Evolutionary conservation across 352 stramenopile genomes (phyloP), one percentile per base, ranked within the genome.

Genomic region (Pythium folliculosum): DNA sequence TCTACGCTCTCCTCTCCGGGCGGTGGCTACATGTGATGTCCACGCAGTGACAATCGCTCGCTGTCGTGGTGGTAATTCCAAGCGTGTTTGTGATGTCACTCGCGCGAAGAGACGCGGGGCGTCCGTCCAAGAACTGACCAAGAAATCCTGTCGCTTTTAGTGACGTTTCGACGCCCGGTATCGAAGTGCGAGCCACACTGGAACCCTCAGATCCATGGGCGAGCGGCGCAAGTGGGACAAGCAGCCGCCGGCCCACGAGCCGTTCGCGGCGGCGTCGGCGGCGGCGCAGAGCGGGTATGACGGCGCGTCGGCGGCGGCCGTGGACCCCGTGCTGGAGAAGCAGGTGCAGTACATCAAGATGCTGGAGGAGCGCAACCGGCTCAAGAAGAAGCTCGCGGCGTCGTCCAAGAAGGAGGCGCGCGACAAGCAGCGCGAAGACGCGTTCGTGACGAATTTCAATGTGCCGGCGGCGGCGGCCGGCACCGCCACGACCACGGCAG

Each of bases 321-420:
- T 55, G 14, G 84, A 91, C 43, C 78, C 83, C 0, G 81, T 91
- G 54, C 65, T 88, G 14, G 82, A 91, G 64, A 92, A 90, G 75
- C 84, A 93, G 65, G 63, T 80, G 30, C 81, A 93, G 75, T 95
- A 93, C 67, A 86, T 95, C 61, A 88, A 88, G 72, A 88, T 92
- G 62, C 69, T 95, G 40, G 86, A 95, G 53, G 86, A 95, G 67
- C 80, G 84, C 59, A 93, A 95, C 49, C 81, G 86, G 3, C 72
- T 95, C 22, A 88, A 88, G 69, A 95, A 93, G 72, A 89, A 88
- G 27, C 70, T 95, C 35, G 80, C 84, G 19, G 76, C 72, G 19
- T 73, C 79, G 8, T 79, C 76, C n/a, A 89, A 86, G 64, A 71
- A 71, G 22, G 68, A 84, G 63, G 69, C 78, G 61, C 64, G 57